These are phyloP conservation scores for Hsuehochloa calcarea DNA, from an alignment of 176 grass and related monocot species.

Conservation along the genomic window DNA sequence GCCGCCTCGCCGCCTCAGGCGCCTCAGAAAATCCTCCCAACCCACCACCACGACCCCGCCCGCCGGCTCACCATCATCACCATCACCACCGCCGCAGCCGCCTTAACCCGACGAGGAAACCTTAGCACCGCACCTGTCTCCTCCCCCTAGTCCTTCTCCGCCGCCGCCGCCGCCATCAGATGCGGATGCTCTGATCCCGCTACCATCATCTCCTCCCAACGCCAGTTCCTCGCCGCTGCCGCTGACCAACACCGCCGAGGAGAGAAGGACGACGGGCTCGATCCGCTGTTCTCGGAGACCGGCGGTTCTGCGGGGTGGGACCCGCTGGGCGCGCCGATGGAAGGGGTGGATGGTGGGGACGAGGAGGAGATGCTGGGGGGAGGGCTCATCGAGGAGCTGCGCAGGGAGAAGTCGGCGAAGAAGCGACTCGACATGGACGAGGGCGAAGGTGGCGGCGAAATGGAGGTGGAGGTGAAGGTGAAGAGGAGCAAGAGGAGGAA, in stretches of 20 bases:
- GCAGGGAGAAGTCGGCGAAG: conserved; percentile 66
- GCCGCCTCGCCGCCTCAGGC: conserved; percentile 41
- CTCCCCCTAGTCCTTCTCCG: not conserved
- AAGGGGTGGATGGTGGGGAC: conserved; percentile 1
- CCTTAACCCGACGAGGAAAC: not conserved
- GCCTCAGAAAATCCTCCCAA: conserved; percentile 55
- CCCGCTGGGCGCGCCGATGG: conserved; percentile 20
- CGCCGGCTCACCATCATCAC: not conserved
- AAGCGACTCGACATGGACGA: conserved; percentile 68
- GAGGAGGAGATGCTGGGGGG: conserved; percentile 45
- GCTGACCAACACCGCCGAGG: conserved; percentile 15
- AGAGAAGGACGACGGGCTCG: conserved; percentile 49
- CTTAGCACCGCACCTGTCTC: conserved; percentile 6
- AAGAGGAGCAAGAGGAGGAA: conserved; percentile 63
- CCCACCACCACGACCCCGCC: not conserved
- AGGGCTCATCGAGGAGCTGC: conserved; percentile 61
- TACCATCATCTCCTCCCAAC: not conserved
- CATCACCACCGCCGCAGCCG: not conserved
- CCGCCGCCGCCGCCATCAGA: not conserved
- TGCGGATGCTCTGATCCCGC: conserved; percentile 11
- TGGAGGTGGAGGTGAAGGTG: conserved; percentile 31
- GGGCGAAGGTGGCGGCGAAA: conserved; percentile 24
- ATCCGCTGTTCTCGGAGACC: conserved; percentile 51
- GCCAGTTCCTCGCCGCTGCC: conserved; percentile 20
- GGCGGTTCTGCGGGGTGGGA: conserved; percentile 21